Percentiles rank a stretch among this genome's conserved stretches.
phyloP scores from a whole-genome alignment of 805 yeast genomes.

The Sugiyamaella floridensis region DNA sequence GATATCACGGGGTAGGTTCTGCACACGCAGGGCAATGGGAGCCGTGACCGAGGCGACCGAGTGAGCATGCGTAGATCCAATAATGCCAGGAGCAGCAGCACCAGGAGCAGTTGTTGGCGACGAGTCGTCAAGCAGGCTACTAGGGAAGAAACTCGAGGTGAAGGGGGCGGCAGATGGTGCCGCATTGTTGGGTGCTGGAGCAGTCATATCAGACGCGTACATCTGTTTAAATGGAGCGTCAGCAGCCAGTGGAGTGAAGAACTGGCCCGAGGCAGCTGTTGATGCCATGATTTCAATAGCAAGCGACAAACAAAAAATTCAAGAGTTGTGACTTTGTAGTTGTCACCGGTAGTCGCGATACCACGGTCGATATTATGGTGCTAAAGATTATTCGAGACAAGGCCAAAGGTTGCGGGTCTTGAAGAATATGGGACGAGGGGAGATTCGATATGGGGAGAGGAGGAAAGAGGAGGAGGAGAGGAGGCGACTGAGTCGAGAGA shows the following conservation, averaged over 20 bases:
- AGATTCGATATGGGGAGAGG: too few relatives aligned
- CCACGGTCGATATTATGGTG: too few relatives aligned
- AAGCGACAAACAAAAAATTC: too few relatives aligned
- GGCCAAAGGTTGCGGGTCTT: too few relatives aligned
- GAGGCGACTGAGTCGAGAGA: too few relatives aligned
- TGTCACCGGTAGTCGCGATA: too few relatives aligned
- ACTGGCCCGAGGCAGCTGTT: too few relatives aligned
- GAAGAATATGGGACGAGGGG: too few relatives aligned
- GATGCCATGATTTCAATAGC: too few relatives aligned
- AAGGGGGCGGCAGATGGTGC: background rate
- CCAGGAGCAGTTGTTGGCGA: background rate
- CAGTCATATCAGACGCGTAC: background rate
- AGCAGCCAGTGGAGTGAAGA: background rate
- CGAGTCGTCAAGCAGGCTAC: background rate
- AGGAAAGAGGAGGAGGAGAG: too few relatives aligned
- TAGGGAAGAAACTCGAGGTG: background rate
- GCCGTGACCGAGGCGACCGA: slow-evolving; percentile 2
- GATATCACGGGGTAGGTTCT: slow-evolving; percentile 33
- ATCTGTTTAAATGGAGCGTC: background rate
- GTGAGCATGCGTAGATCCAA: background rate
- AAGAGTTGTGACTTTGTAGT: too few relatives aligned
- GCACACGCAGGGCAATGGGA: slow-evolving; percentile 22
- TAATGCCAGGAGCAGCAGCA: background rate
- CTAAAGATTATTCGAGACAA: too few relatives aligned
- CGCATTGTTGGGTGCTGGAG: background rate